A percentile compares a stretch with the other conserved stretches of the same genome.
Conservation (phyloP, 148 eudicot species). For the Dysphania ambrosioides region DNA sequence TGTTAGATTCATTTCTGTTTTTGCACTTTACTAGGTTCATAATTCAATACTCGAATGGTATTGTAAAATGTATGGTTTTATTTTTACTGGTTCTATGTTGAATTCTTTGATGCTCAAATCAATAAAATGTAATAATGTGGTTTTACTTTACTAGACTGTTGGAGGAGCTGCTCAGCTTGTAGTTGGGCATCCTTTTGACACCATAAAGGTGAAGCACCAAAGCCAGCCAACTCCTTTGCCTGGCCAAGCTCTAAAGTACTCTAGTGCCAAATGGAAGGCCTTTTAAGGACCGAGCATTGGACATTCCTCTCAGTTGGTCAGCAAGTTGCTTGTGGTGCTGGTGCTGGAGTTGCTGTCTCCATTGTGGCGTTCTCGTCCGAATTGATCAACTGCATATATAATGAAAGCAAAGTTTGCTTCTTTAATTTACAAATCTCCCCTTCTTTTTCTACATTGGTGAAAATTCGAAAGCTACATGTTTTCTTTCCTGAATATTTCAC, state of each 20-base stretch:
- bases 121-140: slow-evolving; percentile 1
- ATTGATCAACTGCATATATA: slow-evolving; percentile 84
- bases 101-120: not conserved
- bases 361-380: slow-evolving; percentile 88
- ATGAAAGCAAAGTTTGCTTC: slow-evolving; percentile 5
- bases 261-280: slow-evolving; percentile 86
- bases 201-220: slow-evolving; percentile 96
- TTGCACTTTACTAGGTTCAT: too few species aligned
- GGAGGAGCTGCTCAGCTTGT: slow-evolving; percentile 93
- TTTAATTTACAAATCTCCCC: not conserved
- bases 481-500: not conserved
- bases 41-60: too few species aligned
- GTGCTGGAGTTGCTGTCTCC: slow-evolving; percentile 88
- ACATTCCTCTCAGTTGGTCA: slow-evolving; percentile 64
- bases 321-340: slow-evolving; percentile 78
- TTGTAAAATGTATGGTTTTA: slow-evolving; percentile 11
- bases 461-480: not conserved
- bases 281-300: slow-evolving; percentile 67
- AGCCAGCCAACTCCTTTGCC: slow-evolving; percentile 88
- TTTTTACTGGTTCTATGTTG: not conserved
- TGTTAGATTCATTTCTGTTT: not conserved
- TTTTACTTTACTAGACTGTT: slow-evolving; percentile 64
- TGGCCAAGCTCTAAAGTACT: slow-evolving; percentile 71
- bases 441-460: not conserved
- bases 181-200: slow-evolving; percentile 94